A percentile compares a stretch with the other conserved stretches of the same genome.
Conservation (phyloP, 2,329 filamentous ascomycete genomes). For the Venturia oleaginea region DNA sequence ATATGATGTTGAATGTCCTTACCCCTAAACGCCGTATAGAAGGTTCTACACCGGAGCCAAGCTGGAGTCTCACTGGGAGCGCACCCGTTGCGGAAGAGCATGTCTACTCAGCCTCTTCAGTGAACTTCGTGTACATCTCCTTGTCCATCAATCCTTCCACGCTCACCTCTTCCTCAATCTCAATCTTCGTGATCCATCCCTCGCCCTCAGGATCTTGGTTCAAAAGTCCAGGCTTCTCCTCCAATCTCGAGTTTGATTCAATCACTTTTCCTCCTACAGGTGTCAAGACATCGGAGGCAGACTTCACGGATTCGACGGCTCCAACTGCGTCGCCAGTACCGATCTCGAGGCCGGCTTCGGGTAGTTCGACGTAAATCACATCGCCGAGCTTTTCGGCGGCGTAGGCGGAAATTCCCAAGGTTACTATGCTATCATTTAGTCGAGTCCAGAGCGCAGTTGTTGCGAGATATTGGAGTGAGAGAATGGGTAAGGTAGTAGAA, state of each 20-base stretch:
- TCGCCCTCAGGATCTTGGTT: conserved; percentile 85
- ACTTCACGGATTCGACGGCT: conserved; percentile 96
- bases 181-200: conserved; percentile 88
- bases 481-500: conserved; percentile 2
- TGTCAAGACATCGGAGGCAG: conserved; percentile 91
- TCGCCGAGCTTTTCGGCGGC: conserved; percentile 89
- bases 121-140: conserved; percentile 70
- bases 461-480: too few species aligned
- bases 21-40: not conserved
- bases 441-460: not conserved
- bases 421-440: conserved; percentile 35
- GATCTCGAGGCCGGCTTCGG: conserved; percentile 59
- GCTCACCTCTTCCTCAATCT: conserved; percentile 61
- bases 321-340: conserved; percentile 75
- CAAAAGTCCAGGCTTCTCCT: conserved; percentile 78
- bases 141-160: conserved; percentile 68
- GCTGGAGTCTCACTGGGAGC: not conserved
- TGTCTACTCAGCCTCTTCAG: conserved; percentile 22
- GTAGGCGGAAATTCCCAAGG: conserved; percentile 80
- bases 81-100: not conserved
- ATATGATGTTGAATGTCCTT: not conserved
- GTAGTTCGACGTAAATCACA: conserved; percentile 95
- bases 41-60: not conserved
- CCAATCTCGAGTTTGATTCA: conserved; percentile 63
- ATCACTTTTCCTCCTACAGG: conserved; percentile 71